phyloP scores from a whole-genome alignment of 2,329 filamentous ascomycete genomes.

The Bipolaris victoriae region DNA sequence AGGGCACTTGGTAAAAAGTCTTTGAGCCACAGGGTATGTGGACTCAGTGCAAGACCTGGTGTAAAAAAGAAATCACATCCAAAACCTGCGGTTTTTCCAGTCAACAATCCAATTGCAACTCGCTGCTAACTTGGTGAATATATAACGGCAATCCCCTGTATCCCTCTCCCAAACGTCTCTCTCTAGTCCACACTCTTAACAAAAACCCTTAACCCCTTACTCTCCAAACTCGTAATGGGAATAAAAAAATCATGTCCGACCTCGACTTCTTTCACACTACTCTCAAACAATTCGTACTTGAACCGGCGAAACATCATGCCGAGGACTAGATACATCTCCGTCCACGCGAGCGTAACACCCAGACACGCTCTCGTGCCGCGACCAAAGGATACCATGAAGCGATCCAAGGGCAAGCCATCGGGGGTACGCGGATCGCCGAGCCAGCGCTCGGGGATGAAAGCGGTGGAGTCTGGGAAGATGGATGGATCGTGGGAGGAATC shows the following conservation, averaged over 20 bases:
- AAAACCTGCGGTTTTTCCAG: too few species aligned
- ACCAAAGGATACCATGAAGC: conserved; percentile 51
- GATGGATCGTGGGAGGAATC: conserved; percentile 15
- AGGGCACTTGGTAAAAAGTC: not conserved
- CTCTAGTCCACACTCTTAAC: conserved; percentile 15
- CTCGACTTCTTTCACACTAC: conserved; percentile 39
- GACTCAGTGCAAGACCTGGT: not conserved
- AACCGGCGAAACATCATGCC: conserved; percentile 45
- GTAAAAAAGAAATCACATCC: too few species aligned
- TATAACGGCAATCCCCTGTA: too few species aligned
- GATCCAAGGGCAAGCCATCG: conserved; percentile 45
- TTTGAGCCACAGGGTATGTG: not conserved
- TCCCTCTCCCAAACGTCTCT: too few species aligned
- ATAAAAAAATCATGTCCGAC: conserved; percentile 50
- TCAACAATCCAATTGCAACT: too few species aligned
- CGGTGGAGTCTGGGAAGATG: conserved; percentile 46
- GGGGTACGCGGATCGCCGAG: conserved; percentile 36
- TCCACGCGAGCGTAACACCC: conserved; percentile 49
- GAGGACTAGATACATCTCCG: conserved; percentile 43
- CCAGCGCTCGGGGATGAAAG: conserved; percentile 53
- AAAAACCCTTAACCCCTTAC: conserved; percentile 47
- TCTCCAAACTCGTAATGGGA: conserved; percentile 40
- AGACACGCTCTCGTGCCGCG: conserved; percentile 53
- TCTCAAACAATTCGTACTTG: conserved; percentile 40
- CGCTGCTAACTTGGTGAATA: too few species aligned